Evolutionary conservation across 345 rosid genomes (phyloP).

Genomic region (Eucalyptus cloeziana): DNA sequence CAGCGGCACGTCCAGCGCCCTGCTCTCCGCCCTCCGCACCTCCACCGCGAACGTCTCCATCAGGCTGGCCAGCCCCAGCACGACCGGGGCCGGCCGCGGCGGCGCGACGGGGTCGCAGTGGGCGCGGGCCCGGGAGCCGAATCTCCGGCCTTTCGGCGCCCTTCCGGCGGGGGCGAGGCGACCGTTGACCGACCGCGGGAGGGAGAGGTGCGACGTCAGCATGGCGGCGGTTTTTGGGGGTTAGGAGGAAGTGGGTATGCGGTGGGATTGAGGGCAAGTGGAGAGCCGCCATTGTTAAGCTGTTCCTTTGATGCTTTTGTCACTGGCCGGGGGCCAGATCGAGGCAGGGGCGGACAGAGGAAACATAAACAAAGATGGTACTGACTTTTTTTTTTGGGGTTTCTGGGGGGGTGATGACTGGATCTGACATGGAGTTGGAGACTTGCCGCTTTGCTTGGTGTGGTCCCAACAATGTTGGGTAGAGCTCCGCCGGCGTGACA

Average conservation of each 20-base stretch:
- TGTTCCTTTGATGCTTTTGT: not conserved
- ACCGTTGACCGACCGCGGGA: not conserved
- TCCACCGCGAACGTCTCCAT: constrained; percentile 41
- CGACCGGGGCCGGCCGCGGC: not conserved
- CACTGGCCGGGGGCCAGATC: not conserved
- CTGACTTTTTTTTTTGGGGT: not conserved
- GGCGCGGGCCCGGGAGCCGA: not conserved
- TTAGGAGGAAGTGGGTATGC: not conserved
- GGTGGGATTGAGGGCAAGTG: not conserved
- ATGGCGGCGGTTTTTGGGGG: not conserved
- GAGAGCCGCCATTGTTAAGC: not conserved
- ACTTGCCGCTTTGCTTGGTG: not conserved
- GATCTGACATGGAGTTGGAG: not conserved
- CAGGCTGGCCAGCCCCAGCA: constrained; percentile 32
- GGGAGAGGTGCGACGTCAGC: not conserved
- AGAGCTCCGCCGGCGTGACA: too few relatives aligned
- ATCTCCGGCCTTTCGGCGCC: not conserved
- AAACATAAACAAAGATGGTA: not conserved
- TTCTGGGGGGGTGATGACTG: not conserved
- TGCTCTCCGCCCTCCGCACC: constrained; percentile 57
- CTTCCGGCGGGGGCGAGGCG: not conserved
- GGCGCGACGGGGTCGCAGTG: not conserved
- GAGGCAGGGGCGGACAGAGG: not conserved
- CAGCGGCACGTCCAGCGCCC: constrained; percentile 67
- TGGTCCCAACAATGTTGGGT: not conserved